Evolutionary conservation across 1,284 basidiomycete genomes (phyloP).

Genomic region (Cutaneotrichosporon cutaneum): DNA sequence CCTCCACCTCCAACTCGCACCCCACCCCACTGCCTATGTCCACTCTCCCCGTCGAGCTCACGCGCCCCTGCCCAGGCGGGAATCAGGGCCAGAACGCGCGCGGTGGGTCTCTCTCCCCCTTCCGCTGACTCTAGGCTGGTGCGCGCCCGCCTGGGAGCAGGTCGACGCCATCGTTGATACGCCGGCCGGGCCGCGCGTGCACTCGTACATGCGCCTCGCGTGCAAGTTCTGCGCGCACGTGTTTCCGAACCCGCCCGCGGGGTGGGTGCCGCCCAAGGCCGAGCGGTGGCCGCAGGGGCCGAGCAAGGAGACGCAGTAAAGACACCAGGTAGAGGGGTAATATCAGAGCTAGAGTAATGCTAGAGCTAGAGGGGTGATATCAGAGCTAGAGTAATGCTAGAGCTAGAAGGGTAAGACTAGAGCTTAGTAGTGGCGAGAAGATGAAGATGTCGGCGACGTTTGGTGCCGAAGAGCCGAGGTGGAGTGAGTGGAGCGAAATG

Average conservation of each 20-base stretch:
- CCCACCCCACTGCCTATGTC: not conserved
- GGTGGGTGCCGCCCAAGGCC: not conserved
- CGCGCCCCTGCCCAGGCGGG: not conserved
- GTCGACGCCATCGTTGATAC: not conserved
- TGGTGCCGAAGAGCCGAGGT: no score
- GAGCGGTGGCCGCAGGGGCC: not conserved
- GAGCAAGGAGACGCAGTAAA: no score
- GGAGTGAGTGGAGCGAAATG: no score
- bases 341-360: no score
- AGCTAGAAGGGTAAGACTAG: no score
- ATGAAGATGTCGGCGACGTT: no score
- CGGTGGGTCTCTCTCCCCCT: not conserved
- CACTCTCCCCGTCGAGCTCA: not conserved
- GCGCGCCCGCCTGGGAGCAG: not conserved
- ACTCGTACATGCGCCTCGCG: not conserved
- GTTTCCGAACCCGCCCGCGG: not conserved
- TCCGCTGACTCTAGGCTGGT: conserved; percentile 4
- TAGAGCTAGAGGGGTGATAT: no score
- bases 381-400: no score
- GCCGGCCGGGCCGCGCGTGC: not conserved
- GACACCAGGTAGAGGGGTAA: no score
- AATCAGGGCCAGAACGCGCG: not conserved
- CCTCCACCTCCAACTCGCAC: not conserved
- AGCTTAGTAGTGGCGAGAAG: no score
- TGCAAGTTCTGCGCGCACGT: conserved; percentile 5